Evolutionary conservation across 2,329 filamentous ascomycete genomes (phyloP), one percentile per base, ranked within the genome.

Genomic region (Gnomoniopsis smithogilvyi): DNA sequence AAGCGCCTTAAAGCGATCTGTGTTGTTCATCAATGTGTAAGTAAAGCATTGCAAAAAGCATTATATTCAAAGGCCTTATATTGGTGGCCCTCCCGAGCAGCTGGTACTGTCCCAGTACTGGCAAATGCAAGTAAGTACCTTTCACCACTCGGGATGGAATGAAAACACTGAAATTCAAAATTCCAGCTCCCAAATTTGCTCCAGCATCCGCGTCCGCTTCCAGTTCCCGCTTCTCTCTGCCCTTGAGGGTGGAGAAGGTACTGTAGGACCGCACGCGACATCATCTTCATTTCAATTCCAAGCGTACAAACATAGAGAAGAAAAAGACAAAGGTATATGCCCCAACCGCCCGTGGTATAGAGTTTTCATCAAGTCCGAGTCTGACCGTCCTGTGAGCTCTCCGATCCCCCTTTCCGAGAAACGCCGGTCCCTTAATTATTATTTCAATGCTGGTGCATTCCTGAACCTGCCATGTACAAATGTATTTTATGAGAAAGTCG

Each of bases 291-390:
- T 41, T 41, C 36, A 41, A n/a, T 41, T 41, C 36, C 4, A 41
- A 41, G 36, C 14, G 36, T 41, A 41, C 14, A 41, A 41, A 41
- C 17, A 41, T 41, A 41, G 11, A 36, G 22, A 61, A 58, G 19
- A 34, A 48, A 55, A 46, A 49, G 43, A 48, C 38, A 50, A 30
- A 59, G 59, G 56, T 59, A 59, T 61, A 55, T 59, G 56, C 48
- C 56, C 48, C 41, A 30, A 51, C 48, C 47, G 19, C 48, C 47
- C 30, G 46, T 61, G 59, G 56, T 59, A 52, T 59, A 59, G 36
- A 59, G 38, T 55, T 56, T 56, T 61, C 55, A 41, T 52, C 48
- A 57, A 52, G 49, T 52, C 55, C 57, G 33, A 51, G 51, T 50
- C 48, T 58, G 24, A 36, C 52, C 41, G 26, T 45, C 48, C 56